Evolutionary conservation across 371 early-diverging fungal genomes (phyloP).

Genomic region (Syncephalastrum contaminatum): DNA sequence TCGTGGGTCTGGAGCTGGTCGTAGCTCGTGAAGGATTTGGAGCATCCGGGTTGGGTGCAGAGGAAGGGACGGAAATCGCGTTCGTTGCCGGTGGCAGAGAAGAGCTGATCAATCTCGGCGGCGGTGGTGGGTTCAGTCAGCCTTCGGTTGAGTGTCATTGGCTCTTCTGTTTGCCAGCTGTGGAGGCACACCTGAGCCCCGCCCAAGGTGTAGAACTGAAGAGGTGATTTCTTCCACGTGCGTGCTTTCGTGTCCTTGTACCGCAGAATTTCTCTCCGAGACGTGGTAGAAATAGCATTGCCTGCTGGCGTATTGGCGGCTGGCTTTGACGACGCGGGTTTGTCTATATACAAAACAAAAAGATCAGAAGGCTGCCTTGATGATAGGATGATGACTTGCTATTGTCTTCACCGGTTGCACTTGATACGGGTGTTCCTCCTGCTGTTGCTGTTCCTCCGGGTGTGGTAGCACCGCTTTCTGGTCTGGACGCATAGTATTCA

Average conservation of each 20-base stretch:
- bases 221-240: conserved; percentile 25
- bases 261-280: conserved; percentile 30
- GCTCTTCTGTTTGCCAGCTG: conserved; percentile 40
- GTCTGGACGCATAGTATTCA: background rate
- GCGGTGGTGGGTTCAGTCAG: conserved; percentile 42
- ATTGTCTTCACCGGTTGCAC: background rate
- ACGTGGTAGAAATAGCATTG: conserved; percentile 2
- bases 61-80: conserved; percentile 47
- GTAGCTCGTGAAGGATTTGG: conserved; percentile 44
- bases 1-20: conserved; percentile 51
- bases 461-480: conserved; percentile 5
- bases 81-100: conserved; percentile 43
- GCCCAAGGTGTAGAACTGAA: conserved; percentile 36
- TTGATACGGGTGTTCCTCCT: conserved; percentile 1
- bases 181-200: conserved; percentile 26
- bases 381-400: background rate
- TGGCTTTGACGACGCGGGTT: too few species aligned
- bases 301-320: too few species aligned
- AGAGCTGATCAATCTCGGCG: conserved; percentile 45
- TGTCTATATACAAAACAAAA: too few species aligned
- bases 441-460: conserved; percentile 1
- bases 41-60: conserved; percentile 49
- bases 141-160: conserved; percentile 35
- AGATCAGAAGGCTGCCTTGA: too few species aligned
- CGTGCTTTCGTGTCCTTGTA: conserved; percentile 38